Conservation (phyloP, 768 basidiomycete species). For the Lactarius sp. region DNA sequence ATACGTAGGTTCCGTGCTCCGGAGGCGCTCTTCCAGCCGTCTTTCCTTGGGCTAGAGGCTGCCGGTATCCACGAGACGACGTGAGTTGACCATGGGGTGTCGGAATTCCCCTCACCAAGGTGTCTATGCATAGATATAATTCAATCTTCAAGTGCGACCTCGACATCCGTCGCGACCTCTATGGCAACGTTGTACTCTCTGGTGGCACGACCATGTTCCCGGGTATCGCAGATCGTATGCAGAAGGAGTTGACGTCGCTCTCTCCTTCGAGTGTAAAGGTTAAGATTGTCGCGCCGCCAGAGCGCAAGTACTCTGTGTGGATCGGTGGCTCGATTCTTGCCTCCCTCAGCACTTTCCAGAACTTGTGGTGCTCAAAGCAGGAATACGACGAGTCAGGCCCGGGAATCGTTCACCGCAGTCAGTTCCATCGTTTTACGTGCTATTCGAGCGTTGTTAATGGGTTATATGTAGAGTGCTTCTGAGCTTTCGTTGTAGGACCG, state of each 20-base stretch:
- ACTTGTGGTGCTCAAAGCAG: conserved; percentile 89
- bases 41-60: conserved; percentile 64
- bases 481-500: neutral
- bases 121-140: conserved; percentile 40
- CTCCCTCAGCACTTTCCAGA: conserved; percentile 92
- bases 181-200: conserved; percentile 80
- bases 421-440: neutral
- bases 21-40: conserved; percentile 54
- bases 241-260: conserved; percentile 84
- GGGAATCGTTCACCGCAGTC: conserved; percentile 73
- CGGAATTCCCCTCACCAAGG: conserved; percentile 3
- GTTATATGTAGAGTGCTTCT: neutral
- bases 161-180: conserved; percentile 76
- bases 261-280: conserved; percentile 90
- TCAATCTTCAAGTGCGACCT: conserved; percentile 66
- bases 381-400: conserved; percentile 87
- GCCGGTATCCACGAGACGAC: conserved; percentile 77
- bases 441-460: neutral
- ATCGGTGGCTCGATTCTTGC: conserved; percentile 84
- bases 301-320: conserved; percentile 95
- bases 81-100: conserved; percentile 30
- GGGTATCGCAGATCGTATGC: conserved; percentile 93
- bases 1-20: conserved; percentile 48
- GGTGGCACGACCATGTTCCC: conserved; percentile 73
- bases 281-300: conserved; percentile 90